Percentiles rank a stretch among this genome's conserved stretches.
phyloP scores from a whole-genome alignment of 202 grass and related monocot species.

The Dendrocalamus latiflorus region DNA sequence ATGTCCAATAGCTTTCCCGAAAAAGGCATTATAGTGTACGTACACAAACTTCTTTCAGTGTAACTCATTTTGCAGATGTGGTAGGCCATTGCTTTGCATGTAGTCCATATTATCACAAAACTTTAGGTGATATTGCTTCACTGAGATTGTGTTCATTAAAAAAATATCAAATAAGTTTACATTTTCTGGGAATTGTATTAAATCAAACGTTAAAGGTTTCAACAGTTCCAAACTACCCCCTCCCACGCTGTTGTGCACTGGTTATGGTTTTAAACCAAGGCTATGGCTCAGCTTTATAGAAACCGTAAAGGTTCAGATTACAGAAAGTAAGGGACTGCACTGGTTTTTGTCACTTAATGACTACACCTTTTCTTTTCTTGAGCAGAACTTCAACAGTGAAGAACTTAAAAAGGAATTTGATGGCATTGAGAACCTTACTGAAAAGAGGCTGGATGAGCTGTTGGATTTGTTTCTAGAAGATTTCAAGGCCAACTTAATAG shows the following conservation, averaged over 20 bases:
- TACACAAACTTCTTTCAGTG: background rate
- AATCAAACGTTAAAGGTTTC: background rate
- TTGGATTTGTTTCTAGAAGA: slow-evolving; percentile 45
- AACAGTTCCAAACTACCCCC: background rate
- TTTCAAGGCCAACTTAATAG: slow-evolving; percentile 48
- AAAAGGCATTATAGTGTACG: background rate
- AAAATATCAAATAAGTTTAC: background rate
- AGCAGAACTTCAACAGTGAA: slow-evolving; percentile 51
- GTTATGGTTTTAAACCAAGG: background rate
- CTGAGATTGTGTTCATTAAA: background rate
- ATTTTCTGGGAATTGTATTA: background rate
- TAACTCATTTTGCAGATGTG: background rate
- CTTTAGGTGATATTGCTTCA: background rate
- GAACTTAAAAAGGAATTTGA: slow-evolving; percentile 37
- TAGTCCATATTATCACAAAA: background rate
- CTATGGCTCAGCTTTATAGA: background rate
- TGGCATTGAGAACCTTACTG: slow-evolving; percentile 35
- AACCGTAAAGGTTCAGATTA: background rate
- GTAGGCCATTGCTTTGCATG: background rate
- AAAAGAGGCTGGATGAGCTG: slow-evolving; percentile 44
- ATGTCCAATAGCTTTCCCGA: background rate
- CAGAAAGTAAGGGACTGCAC: background rate
- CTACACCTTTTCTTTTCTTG: background rate
- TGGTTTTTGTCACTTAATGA: background rate
- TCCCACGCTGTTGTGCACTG: background rate